Evolutionary conservation across 495 filamentous ascomycete species (phyloP), one percentile per base, ranked within the genome.

Genomic region (Tuber umbilicatum): DNA sequence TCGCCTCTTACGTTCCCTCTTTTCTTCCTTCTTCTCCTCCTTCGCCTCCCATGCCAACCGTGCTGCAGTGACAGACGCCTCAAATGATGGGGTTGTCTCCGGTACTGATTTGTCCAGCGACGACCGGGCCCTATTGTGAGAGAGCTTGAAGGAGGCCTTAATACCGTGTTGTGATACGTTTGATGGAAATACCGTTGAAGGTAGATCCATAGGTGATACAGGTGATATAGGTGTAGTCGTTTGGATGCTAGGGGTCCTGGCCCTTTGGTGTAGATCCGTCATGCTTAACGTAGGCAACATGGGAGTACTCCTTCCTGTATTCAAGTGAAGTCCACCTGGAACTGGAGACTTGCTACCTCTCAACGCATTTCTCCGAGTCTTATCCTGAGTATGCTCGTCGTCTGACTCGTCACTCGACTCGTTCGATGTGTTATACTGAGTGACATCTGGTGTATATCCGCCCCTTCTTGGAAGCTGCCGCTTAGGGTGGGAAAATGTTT

Each of bases 1-100:
- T 40, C 81, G 76, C 38, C 76, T 68, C 55, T 82, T 82, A 45
- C 79, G 73, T 72, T 82, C 81, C 60, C 81, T 69, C 74, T 82
- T 82, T 70, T 82, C 81, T 70, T 82, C 81, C 50, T 82, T 82
- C 68, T 80, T 82, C 68, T 82, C 81, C 45, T 82, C 80, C 78
- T 82, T 82, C 21, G 78, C 78, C 45, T 82, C 81, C 81, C 81
- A 82, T 19, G 81, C 81, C 19, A 82, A 69, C 14, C 81, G 75
- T 17, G 81, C 81, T n/a, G 81, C 81, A 41, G 75, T 76, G 39
- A 82, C 81, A 37, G 77, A 78, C 19, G 78, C 81, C 69, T 73
- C 81, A 71, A 82, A 82, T 45, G 73, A 67, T 45, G 81, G 81
- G 17, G 81, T 82, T 50, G 81, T 67, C 23, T 82, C 80, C 43